Evolutionary conservation across 768 basidiomycete species (phyloP).

Genomic region (Lenzites betulinus): DNA sequence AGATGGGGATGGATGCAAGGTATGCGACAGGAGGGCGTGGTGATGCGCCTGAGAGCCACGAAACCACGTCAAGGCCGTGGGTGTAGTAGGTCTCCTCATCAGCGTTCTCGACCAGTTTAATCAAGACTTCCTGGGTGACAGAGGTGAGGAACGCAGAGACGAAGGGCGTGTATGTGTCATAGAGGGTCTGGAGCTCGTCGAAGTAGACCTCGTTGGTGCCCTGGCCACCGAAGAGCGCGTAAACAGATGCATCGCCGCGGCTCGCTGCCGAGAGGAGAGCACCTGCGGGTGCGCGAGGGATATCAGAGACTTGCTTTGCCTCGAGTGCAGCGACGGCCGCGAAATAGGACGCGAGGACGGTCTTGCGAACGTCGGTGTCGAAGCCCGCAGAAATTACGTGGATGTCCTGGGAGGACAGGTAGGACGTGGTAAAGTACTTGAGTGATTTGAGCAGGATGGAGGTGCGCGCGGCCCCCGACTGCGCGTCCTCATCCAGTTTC

Average conservation of each 20-base stretch:
- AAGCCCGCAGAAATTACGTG: conserved; percentile 79
- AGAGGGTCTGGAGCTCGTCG: conserved; percentile 89
- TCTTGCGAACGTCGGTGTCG: conserved; percentile 73
- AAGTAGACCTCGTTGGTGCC: conserved; percentile 99
- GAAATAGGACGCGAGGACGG: conserved; percentile 80
- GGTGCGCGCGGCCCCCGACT: conserved; percentile 53
- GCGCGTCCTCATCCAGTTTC: conserved; percentile 57
- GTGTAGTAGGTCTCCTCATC: conserved; percentile 67
- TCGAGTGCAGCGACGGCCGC: conserved; percentile 71
- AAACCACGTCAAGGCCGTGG: conserved; percentile 76
- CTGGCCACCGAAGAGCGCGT: conserved; percentile 96
- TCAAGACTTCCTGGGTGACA: conserved; percentile 66
- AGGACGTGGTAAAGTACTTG: conserved; percentile 74
- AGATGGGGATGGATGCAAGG: conserved; percentile 90
- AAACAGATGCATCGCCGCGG: conserved; percentile 71
- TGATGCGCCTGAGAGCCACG: conserved; percentile 77
- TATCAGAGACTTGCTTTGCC: conserved; percentile 50
- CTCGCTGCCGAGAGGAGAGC: conserved; percentile 68
- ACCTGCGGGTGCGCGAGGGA: conserved; percentile 63
- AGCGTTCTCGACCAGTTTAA: conserved; percentile 66
- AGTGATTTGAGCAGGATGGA: conserved; percentile 75
- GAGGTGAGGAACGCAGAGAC: conserved; percentile 69
- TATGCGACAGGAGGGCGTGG: conserved; percentile 82
- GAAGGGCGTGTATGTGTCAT: conserved; percentile 90
- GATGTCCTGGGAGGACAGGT: conserved; percentile 73